Conservation (phyloP, 2,329 filamentous ascomycete species). For the Paradendryphiella salina region DNA sequence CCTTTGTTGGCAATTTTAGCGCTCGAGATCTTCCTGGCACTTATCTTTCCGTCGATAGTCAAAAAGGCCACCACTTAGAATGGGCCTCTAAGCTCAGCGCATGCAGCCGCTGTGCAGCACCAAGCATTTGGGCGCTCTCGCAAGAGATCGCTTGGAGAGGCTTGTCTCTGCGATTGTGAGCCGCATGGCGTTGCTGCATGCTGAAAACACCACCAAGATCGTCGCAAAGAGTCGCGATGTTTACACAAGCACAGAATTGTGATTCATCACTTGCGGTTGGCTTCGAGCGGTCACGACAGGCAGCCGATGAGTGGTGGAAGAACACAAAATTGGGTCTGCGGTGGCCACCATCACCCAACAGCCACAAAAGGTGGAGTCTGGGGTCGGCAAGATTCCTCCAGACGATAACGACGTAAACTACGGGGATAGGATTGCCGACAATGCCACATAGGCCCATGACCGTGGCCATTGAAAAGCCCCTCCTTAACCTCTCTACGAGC, state of each 20-base stretch:
- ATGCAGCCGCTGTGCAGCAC: slow-evolving; percentile 8
- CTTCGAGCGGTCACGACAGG: not conserved
- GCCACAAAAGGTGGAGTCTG: slow-evolving; percentile 11
- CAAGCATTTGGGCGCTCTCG: slow-evolving; percentile 9
- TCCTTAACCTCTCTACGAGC: not conserved
- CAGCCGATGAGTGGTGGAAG: slow-evolving; percentile 9
- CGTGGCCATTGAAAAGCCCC: slow-evolving; percentile 4
- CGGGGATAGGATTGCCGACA: slow-evolving; percentile 1
- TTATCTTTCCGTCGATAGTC: slow-evolving; percentile 5
- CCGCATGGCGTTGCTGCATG: not conserved
- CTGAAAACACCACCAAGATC: not conserved
- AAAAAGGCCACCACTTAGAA: slow-evolving; percentile 13
- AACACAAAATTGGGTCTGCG: slow-evolving; percentile 11
- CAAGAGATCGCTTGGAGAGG: slow-evolving; percentile 6
- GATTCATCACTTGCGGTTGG: not conserved
- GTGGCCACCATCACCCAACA: not conserved
- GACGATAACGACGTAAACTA: slow-evolving; percentile 5
- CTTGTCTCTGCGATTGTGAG: slow-evolving; percentile 2
- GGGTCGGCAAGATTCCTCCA: slow-evolving; percentile 8
- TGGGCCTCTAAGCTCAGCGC: slow-evolving; percentile 1
- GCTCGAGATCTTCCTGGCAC: slow-evolving; percentile 3
- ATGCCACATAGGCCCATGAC: slow-evolving; percentile 1
- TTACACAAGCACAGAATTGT: not conserved
- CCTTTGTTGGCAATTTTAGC: slow-evolving; percentile 2
- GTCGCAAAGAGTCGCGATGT: not conserved